phyloP scores from a whole-genome alignment of 1,284 basidiomycete species.

The Cryptococcus sp. region DNA sequence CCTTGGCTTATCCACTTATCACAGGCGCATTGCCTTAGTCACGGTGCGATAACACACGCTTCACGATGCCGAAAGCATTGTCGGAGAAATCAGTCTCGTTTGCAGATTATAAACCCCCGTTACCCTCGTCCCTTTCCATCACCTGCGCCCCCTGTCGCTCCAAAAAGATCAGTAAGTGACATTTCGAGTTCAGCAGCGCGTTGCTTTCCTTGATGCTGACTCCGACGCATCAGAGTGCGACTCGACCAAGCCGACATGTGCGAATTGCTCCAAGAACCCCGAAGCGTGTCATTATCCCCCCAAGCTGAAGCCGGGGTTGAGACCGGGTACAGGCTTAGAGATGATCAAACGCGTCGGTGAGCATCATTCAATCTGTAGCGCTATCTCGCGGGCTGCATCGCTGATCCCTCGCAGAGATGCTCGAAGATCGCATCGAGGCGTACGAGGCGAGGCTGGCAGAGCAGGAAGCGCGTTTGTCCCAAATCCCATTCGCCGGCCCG shows the following conservation, averaged over 20 bases:
- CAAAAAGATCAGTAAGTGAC: conserved; percentile 38
- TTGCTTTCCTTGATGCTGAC: background rate
- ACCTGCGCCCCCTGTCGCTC: conserved; percentile 39
- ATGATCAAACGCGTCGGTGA: conserved; percentile 49
- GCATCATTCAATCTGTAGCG: conserved; percentile 6
- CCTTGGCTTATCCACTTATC: too few relatives aligned
- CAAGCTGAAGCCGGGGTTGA: conserved; percentile 52
- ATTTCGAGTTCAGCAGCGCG: background rate
- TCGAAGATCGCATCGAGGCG: conserved; percentile 39
- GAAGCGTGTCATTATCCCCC: conserved; percentile 47
- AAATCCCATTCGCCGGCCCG: conserved; percentile 16
- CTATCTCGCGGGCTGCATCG: background rate
- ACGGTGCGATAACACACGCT: background rate
- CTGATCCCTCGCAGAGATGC: conserved; percentile 24
- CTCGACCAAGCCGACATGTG: conserved; percentile 37
- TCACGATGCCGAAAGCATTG: background rate
- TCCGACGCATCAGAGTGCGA: conserved; percentile 33
- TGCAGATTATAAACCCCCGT: background rate
- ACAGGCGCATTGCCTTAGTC: too few relatives aligned
- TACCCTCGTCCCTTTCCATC: conserved; percentile 24
- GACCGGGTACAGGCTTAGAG: conserved; percentile 50
- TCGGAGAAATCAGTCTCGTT: background rate
- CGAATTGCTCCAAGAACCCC: conserved; percentile 43
- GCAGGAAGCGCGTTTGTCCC: conserved; percentile 37
- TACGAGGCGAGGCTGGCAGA: conserved; percentile 39